Evolutionary conservation across 495 filamentous ascomycete species (phyloP), one percentile per base, ranked within the genome.

Genomic region (Peziza echinospora): DNA sequence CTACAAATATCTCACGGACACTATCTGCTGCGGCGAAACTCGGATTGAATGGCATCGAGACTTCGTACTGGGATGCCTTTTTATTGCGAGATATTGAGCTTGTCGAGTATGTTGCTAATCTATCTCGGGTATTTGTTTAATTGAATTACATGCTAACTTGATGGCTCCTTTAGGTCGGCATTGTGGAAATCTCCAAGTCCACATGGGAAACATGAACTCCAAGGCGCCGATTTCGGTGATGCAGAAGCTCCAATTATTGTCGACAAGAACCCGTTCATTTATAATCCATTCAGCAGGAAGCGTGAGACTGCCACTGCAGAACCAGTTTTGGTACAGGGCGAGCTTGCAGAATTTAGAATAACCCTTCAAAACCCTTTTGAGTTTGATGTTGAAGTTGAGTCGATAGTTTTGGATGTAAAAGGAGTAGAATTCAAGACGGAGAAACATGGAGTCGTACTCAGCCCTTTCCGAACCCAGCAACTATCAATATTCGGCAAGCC

Each of bases 21-120:
- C 70, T 85, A 16, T 74, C 70, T 26, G 72, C 84, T 17, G 77
- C 80, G 0, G 72, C 71, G 53, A 78, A 78, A 49, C 63, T 93
- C 26, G 84, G 86, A 0, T 60, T 83, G 2, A 60, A 67, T 4
- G 58, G 75, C 47, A 58, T 87, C 41, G 70, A 78, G 47, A 83
- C 82, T 16, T 80, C 87, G 45, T 97, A 92, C 56, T 97, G 89
- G 89, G 89, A 97, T 60, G 80, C 87, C 42, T 96, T 97, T 56
- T 69, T 97, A 0, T 68, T 97, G 34, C 75, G 89, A 25, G 84
- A 77, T 50, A 68, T 97, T 25, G 75, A 80, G 42, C 60, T 89
- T 22, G 67, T 73, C 21, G 64, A 74, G 23, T 62, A 71, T 25
- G 30, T 5, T 17, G 19, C 19, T 11, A 37, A 17, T 17, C 3